These are phyloP conservation scores for Rhypophila decipiens DNA, from an alignment of 495 filamentous ascomycete genomes.

Conservation along the genomic window DNA sequence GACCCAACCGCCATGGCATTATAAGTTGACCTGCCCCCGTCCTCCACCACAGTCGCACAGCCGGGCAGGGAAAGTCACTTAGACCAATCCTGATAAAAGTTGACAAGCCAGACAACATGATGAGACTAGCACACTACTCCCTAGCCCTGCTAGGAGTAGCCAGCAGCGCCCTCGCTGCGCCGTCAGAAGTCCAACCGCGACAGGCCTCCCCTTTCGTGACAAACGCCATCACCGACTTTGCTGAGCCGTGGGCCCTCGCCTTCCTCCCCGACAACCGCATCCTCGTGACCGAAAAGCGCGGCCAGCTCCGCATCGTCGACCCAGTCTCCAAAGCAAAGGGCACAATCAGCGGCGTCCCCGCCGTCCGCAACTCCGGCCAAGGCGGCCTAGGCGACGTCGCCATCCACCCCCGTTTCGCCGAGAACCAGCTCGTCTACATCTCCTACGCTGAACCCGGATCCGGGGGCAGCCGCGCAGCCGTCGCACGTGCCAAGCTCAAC, in stretches of 20 bases:
- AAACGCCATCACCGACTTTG: slow-evolving; percentile 23
- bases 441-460: slow-evolving; percentile 30
- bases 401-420: slow-evolving; percentile 26
- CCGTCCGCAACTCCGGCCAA: slow-evolving; percentile 29
- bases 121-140: no score
- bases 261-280: slow-evolving; percentile 31
- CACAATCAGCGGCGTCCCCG: slow-evolving; percentile 27
- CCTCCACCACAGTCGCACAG: no score
- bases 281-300: slow-evolving; percentile 30
- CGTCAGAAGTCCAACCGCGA: slow-evolving; percentile 24
- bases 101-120: no score
- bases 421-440: slow-evolving; percentile 30
- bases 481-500: slow-evolving; percentile 28
- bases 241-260: slow-evolving; percentile 30
- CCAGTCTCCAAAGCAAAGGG: slow-evolving; percentile 26
- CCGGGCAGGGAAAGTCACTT: no score
- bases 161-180: slow-evolving; percentile 26
- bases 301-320: slow-evolving; percentile 27
- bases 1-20: no score
- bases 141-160: no score
- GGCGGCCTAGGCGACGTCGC: slow-evolving; percentile 31
- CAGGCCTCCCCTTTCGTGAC: slow-evolving; percentile 26
- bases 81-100: no score
- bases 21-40: no score
- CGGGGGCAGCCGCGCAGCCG: slow-evolving; percentile 25